Evolutionary conservation across 441 rosid genomes (phyloP), one percentile per base, ranked within the genome.

Genomic region (Bocquillonia castaneifolia): DNA sequence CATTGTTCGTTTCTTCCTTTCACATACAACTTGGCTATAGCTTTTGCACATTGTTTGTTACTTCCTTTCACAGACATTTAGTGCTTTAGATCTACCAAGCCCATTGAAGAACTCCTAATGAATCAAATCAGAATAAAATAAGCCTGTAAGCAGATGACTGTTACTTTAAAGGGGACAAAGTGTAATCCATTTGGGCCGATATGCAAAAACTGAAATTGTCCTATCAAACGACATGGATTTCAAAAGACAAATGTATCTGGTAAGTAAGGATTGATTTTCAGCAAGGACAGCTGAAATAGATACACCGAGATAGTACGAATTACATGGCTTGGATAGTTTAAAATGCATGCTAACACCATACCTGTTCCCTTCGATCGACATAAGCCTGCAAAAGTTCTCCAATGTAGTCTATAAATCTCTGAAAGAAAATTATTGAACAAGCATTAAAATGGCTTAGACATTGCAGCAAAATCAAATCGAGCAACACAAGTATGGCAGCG

Each of bases 291-390:
- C 63, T 54, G 15, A 62, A 53, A 42, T 28, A 54, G 66, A 28
- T 44, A 36, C 7, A 18, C 42, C 57, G 5, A 51, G 37, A 47
- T 20, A 17, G 13, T 15, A 51, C 1, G 9, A 15, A 32, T 6
- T 20, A 53, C n/a, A 32, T 18, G 25, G 23, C 31, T 20, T 36
- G 59, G 28, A 31, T 12, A 7, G 32, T 36, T 20, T 10, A 62
- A 44, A 55, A 62, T 53, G 32, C n/a, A 74, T 25, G 25, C 3
- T 26, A 54, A 63, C 48, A 63, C 13, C 70, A 66, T 71, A 94
- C 98, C 96, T 94, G 99, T 66, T 90, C 97, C 66, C 90, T 82
- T 80, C 99, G 82, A 64, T 94, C 99, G 74, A 94, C 96, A 72
- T 85, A 92, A 59, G 98, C 91, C 77, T 94, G 98, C 80, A 92